Conservation (phyloP, 192 early-diverging fungal genomes). For the Rhizophagus sp. region DNA sequence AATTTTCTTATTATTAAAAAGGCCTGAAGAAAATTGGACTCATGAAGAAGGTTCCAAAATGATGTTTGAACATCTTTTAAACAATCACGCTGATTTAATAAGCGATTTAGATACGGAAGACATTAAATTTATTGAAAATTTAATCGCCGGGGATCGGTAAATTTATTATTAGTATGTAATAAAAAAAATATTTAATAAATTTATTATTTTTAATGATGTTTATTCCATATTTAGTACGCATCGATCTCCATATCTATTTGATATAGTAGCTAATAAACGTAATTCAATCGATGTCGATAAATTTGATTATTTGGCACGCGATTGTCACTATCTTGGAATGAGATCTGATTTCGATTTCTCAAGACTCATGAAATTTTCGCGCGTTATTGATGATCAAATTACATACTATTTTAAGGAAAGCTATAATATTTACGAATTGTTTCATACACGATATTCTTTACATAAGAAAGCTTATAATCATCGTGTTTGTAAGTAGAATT, state of each 20-base stretch:
- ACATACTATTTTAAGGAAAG: slow-evolving; percentile 90
- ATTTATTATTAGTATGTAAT: background rate
- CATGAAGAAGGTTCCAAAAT: slow-evolving; percentile 82
- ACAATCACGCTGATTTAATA: slow-evolving; percentile 42
- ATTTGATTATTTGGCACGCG: slow-evolving; percentile 77
- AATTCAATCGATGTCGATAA: slow-evolving; percentile 98
- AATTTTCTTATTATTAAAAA: background rate
- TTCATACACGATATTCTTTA: slow-evolving; percentile 77
- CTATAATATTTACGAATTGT: slow-evolving; percentile 85
- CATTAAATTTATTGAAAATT: slow-evolving; percentile 63
- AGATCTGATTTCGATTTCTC: slow-evolving; percentile 46
- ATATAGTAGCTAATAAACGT: slow-evolving; percentile 95
- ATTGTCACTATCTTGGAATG: slow-evolving; percentile 80
- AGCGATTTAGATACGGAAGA: slow-evolving; percentile 65
- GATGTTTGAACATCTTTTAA: slow-evolving; percentile 82
- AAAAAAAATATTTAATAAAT: background rate
- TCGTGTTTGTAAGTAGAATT: slow-evolving; percentile 58
- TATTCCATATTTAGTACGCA: background rate
- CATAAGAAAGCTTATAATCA: slow-evolving; percentile 90
- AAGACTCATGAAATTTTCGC: slow-evolving; percentile 76
- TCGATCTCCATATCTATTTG: slow-evolving; percentile 77
- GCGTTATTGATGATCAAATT: slow-evolving; percentile 88
- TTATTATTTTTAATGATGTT: no score
- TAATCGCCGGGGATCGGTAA: slow-evolving; percentile 63
- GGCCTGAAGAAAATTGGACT: slow-evolving; percentile 59